Evolutionary conservation across 106 monocot species (phyloP).

Genomic region (Acanthochlamys bracteata): DNA sequence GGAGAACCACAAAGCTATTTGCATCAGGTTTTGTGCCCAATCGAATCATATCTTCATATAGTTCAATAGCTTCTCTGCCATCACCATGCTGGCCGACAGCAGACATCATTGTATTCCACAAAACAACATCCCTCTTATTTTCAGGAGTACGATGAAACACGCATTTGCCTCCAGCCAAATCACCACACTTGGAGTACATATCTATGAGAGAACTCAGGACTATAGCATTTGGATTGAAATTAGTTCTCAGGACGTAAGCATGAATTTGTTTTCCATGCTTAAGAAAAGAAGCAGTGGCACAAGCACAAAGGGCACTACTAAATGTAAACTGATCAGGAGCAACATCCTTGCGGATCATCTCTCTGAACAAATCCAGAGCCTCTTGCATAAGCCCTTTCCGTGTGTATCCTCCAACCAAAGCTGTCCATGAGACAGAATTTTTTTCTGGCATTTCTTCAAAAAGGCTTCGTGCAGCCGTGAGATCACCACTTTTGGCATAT

Average conservation of each 20-base stretch:
- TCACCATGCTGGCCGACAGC: constrained; percentile 59
- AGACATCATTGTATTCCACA: constrained; percentile 76
- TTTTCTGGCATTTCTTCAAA: constrained; percentile 68
- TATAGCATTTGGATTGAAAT: constrained; percentile 48
- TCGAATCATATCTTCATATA: constrained; percentile 51
- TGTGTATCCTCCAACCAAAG: constrained; percentile 53
- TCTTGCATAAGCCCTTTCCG: constrained; percentile 28
- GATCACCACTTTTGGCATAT: constrained; percentile 42
- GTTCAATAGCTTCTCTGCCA: constrained; percentile 29
- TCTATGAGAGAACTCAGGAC: constrained; percentile 58
- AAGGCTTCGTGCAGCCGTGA: constrained; percentile 33
- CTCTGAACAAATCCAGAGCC: constrained; percentile 51
- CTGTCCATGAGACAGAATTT: constrained; percentile 63
- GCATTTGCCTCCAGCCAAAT: constrained; percentile 23
- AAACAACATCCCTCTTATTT: constrained; percentile 31
- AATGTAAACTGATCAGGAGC: constrained; percentile 60
- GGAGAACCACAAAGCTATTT: constrained; percentile 46
- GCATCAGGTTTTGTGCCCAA: constrained; percentile 31
- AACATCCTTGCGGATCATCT: constrained; percentile 37
- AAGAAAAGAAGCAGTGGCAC: constrained; percentile 37
- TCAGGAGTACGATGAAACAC: constrained; percentile 28
- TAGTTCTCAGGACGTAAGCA: constrained; percentile 30
- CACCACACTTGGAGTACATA: constrained; percentile 90
- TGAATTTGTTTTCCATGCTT: constrained; percentile 76
- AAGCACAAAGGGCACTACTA: constrained; percentile 55